Evolutionary conservation across 2,329 filamentous ascomycete species (phyloP).

Genomic region (Fusarium udum): DNA sequence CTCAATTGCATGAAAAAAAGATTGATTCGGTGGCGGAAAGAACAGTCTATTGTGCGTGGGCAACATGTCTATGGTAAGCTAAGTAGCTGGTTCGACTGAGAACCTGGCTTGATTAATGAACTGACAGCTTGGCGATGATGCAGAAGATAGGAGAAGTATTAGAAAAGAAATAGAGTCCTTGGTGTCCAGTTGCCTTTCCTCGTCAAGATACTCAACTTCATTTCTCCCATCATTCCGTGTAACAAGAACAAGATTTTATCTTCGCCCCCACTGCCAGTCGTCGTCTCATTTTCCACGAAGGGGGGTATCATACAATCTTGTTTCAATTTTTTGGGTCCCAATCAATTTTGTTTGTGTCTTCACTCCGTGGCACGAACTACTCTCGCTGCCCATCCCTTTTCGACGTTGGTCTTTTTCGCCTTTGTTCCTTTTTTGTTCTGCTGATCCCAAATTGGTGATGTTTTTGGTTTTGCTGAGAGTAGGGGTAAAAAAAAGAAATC

Average conservation of each 20-base stretch:
- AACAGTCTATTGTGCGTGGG: slow-evolving; percentile 47
- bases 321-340: slow-evolving; percentile 16
- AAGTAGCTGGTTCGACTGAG: slow-evolving; percentile 35
- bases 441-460: slow-evolving; percentile 10
- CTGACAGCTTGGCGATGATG: slow-evolving; percentile 26
- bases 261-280: slow-evolving; percentile 24
- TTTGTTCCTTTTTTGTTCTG: slow-evolving; percentile 7
- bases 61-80: slow-evolving; percentile 44
- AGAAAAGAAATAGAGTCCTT: slow-evolving; percentile 6
- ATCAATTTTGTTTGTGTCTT: slow-evolving; percentile 2
- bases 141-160: slow-evolving; percentile 16
- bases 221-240: slow-evolving; percentile 3
- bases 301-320: slow-evolving; percentile 34
- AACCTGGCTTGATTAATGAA: slow-evolving; percentile 30
- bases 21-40: slow-evolving; percentile 36
- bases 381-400: slow-evolving; percentile 31
- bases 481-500: not conserved
- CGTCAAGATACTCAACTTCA: slow-evolving; percentile 1
- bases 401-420: slow-evolving; percentile 24
- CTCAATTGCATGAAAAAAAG: not conserved
- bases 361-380: slow-evolving; percentile 32
- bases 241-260: slow-evolving; percentile 5
- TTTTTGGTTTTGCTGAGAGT: slow-evolving; percentile 18
- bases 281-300: slow-evolving; percentile 29
- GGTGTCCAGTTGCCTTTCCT: slow-evolving; percentile 9